Base-by-base conservation (phyloP, 768 basidiomycete species). In the Dentipellis fragilis region DNA sequence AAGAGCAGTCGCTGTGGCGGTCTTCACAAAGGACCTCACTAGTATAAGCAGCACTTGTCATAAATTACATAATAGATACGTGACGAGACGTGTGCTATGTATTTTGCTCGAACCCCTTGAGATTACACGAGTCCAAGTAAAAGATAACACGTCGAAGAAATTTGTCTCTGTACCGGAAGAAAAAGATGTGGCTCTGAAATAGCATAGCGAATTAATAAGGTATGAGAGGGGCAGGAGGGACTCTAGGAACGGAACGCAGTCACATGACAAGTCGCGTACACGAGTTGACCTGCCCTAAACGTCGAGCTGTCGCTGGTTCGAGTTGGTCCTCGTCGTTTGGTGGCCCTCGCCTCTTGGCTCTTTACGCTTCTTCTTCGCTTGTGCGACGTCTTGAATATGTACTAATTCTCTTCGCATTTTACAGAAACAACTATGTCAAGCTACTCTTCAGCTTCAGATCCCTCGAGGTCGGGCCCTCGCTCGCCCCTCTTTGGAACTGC, bases 401-500 rank as follows among this genome's bases (percentile, higher is more conserved):
- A 64, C 68, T 69, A 61, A 64, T 56, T 34, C 14, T 47, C 36
- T 10, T 11, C 59, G 17, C 12, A 39, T 48, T 49, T 59, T 54
- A 42, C 47, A 55, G 34, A 48, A 42, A 34, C 39, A 29, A 29
- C 29, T 29, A 76, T 77, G 76, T 68, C 74, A 52, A 70, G 63
- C 39, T 71, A 72, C 65, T 64, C 42, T 16, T 45, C 68, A 23
- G 59, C 63, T 10, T 62, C 67, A 37, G 63, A 65, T 38, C 61
- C 63, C 57, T 67, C 68, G 38, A 63, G 59, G 16, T 59, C 61
- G 53, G 65, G 64, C 14, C 72, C 75, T 19, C 77, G 83, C 73
- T 86, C 85, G 50, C 85, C 83, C 21, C 72, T 76, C 19, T 78
- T 78, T 61, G 83, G 81, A 69, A 80, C 81, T 47, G 75, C 79